These are phyloP conservation scores for Trichopus zeylanicus DNA, from an alignment of 116 monocot species.

Conservation along the genomic window DNA sequence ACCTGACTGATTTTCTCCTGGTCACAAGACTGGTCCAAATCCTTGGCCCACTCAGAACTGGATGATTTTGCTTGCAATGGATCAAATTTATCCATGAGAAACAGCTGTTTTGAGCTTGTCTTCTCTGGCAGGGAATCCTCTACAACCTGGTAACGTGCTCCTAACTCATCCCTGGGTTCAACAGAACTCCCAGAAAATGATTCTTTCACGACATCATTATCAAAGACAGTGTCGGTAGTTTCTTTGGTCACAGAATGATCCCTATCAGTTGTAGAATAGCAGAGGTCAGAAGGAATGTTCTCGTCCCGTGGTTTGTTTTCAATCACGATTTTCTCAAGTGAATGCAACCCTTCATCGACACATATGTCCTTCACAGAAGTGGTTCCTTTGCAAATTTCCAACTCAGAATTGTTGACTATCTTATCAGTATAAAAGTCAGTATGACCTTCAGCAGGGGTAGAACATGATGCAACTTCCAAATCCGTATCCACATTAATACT, in stretches of 20 bases:
- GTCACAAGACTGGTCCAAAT: not conserved
- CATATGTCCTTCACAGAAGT: constrained; percentile 47
- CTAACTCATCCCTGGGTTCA: not conserved
- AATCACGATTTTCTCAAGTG: constrained; percentile 15
- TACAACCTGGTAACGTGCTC: not conserved
- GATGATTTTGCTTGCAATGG: not conserved
- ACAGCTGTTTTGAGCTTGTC: no score
- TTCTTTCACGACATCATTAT: constrained; percentile 3
- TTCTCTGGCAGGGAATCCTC: not conserved
- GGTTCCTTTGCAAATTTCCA: constrained; percentile 18
- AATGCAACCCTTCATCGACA: constrained; percentile 30
- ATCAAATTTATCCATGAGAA: no score
- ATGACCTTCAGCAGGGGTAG: not conserved
- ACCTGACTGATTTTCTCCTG: not conserved
- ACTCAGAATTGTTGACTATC: constrained; percentile 26
- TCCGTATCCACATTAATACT: not conserved
- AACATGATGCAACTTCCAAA: constrained; percentile 2
- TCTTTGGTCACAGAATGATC: constrained; percentile 4
- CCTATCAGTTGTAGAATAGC: not conserved
- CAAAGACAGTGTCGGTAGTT: constrained; percentile 6
- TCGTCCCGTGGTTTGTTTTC: constrained; percentile 5
- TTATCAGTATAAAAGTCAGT: constrained; percentile 31
- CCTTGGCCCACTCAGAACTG: not conserved
- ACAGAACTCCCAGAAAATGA: constrained; percentile 5
- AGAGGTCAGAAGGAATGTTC: not conserved